Evolutionary conservation across 768 basidiomycete genomes (phyloP).

Genomic region (Pholiota conissans): DNA sequence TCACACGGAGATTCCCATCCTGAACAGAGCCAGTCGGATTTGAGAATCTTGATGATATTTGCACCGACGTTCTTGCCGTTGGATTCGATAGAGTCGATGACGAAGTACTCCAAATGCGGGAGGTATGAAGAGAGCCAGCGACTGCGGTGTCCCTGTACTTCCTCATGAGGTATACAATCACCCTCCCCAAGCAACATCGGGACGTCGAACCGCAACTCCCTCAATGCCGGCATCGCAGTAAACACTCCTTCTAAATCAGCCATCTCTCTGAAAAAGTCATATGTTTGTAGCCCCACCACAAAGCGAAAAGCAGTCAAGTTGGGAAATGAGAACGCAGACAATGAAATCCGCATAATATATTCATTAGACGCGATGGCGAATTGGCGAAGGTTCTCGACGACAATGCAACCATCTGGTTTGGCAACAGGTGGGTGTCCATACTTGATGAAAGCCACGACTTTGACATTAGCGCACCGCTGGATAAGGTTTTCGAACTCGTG

Average conservation of each 20-base stretch:
- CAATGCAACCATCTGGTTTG: background rate
- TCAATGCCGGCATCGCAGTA: background rate
- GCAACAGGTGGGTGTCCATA: too few relatives aligned
- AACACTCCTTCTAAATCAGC: background rate
- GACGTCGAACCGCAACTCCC: background rate
- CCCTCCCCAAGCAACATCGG: background rate
- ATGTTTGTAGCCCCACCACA: background rate
- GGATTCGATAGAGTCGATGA: slow-evolving; percentile 1
- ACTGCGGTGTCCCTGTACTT: too few relatives aligned
- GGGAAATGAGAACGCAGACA: background rate
- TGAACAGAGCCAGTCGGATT: background rate
- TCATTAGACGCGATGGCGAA: background rate
- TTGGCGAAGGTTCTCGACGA: background rate
- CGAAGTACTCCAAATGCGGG: background rate
- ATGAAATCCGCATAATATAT: background rate
- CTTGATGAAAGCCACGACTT: background rate
- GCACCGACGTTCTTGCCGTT: background rate
- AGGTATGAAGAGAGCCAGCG: background rate
- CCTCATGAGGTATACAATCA: background rate
- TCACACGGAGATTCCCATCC: background rate
- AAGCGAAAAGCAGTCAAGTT: background rate
- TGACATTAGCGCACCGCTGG: background rate
- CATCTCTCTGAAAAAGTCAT: background rate
- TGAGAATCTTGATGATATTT: background rate
- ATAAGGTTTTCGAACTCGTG: background rate